Base-by-base conservation (phyloP, 352 stramenopile species). In the Aphanomyces cochlioides region DNA sequence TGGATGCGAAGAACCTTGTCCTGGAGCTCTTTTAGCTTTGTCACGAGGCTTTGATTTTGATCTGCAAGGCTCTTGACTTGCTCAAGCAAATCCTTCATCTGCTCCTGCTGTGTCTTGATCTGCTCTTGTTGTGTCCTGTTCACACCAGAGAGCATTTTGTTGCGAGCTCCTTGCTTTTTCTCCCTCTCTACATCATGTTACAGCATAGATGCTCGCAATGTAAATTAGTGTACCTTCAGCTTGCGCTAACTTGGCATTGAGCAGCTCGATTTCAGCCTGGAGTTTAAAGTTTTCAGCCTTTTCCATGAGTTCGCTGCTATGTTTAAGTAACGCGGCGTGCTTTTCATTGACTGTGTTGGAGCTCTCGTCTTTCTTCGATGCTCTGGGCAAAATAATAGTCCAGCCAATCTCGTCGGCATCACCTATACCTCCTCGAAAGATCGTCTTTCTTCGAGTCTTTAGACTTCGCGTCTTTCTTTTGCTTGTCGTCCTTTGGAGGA, bases 241-340 rank as follows among this genome's bases (percentile, higher is more conserved):
- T 37, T 69, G 63, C 7, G 41, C 41, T 17, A 69, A 19, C 12
- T 37, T 59, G 63, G 38, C 19, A 21, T 12, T 58, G 8, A 69
- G 43, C 13, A 45, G 47, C 40, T 70, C 64, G 39, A 64, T 53
- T 47, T 70, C 64, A 21, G 54, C 64, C 19, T 63, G 36, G 17
- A 64, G 50, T 37, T 64, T 60, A 40, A 60, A 70, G 37, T 48
- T 64, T 21, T 70, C 50, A 7, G 43, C 43, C 37, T 50, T 60
- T 54, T 60, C 64, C 19, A 70, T 21, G 37, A 63, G 61, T n/a
- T 70, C 45, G 54, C 61, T 70, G 64, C 64, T 70, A 19, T 70
- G 64, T 36, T 61, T 63, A 2, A 70, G 21, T 34, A 60, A 37
- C 19, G 53, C 64, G 12, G 64, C 47, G 40, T 54, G 54, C 28